These are phyloP conservation scores for Pseudogymnoascus sp. DNA, from an alignment of 2,329 filamentous ascomycete species.

Conservation along the genomic window DNA sequence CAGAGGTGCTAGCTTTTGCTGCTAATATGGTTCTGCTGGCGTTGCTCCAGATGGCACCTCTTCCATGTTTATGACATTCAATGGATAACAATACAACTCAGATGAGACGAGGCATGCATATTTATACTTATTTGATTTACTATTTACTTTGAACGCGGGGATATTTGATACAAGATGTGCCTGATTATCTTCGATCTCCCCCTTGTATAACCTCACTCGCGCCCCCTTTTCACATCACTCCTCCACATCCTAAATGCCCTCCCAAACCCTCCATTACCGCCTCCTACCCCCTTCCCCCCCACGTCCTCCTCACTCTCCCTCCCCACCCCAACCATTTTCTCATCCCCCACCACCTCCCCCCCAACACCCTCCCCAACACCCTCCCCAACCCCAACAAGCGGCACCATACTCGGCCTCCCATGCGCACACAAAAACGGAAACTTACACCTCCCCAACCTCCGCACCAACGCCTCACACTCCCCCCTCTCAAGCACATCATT, in stretches of 20 bases:
- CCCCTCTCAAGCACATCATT: conserved; percentile 55
- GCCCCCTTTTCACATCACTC: background rate
- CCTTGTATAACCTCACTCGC: background rate
- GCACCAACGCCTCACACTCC: conserved; percentile 52
- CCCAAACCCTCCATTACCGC: background rate
- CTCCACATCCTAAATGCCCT: background rate
- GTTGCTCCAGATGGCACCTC: background rate
- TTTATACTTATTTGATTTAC: background rate
- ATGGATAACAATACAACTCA: background rate
- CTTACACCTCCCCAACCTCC: conserved; percentile 48
- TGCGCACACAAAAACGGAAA: conserved; percentile 83
- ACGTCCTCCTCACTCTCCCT: no score
- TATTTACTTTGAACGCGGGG: background rate
- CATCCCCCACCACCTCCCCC: background rate
- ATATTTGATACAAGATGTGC: background rate
- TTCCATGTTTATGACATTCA: no score
- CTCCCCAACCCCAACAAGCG: conserved; percentile 36
- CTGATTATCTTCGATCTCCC: background rate
- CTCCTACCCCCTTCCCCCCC: background rate
- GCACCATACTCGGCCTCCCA: conserved; percentile 59
- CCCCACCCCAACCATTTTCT: no score
- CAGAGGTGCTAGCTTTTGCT: background rate
- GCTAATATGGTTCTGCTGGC: background rate
- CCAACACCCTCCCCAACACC: background rate
- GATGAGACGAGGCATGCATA: background rate